Conservation (phyloP, 139 green algal genomes). For the Tetraselmis striata region DNA sequence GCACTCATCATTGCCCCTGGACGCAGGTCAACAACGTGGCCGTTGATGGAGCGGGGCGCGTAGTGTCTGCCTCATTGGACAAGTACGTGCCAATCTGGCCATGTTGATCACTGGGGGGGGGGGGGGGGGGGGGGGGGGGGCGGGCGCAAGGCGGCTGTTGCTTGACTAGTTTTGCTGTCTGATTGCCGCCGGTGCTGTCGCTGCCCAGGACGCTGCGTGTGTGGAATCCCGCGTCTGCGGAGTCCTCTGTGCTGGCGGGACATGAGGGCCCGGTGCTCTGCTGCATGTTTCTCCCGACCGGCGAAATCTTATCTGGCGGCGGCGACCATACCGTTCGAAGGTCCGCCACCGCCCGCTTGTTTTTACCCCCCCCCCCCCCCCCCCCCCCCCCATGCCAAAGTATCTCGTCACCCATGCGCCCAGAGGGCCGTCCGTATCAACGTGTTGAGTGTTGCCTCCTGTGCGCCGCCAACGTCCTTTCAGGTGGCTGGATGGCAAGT, state of each 20-base stretch:
- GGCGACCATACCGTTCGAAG: constrained; percentile 57
- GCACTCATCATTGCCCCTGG: too few relatives aligned
- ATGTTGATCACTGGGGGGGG: too few relatives aligned
- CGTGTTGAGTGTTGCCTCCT: too few relatives aligned
- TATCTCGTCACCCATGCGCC: too few relatives aligned
- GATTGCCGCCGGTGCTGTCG: background rate
- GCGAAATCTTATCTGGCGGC: constrained; percentile 67
- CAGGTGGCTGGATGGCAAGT: constrained; percentile 26
- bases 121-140: too few relatives aligned
- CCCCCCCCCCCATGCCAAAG: too few relatives aligned
- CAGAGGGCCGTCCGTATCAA: too few relatives aligned
- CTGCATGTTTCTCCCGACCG: constrained; percentile 48
- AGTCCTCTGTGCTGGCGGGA: constrained; percentile 41
- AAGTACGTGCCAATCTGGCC: constrained; percentile 26
- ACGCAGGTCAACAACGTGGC: constrained; percentile 70
- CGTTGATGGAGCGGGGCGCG: constrained; percentile 42
- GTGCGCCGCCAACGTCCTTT: too few relatives aligned
- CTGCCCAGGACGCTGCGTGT: constrained; percentile 57
- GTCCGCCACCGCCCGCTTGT: too few relatives aligned
- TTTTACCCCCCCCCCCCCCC: too few relatives aligned
- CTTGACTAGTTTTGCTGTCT: background rate
- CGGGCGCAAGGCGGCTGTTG: background rate
- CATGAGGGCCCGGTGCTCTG: constrained; percentile 72
- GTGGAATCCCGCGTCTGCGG: constrained; percentile 51
- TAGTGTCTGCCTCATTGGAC: constrained; percentile 80